phyloP scores from a whole-genome alignment of 2,329 filamentous ascomycete species.

The Fusarium camptoceras region DNA sequence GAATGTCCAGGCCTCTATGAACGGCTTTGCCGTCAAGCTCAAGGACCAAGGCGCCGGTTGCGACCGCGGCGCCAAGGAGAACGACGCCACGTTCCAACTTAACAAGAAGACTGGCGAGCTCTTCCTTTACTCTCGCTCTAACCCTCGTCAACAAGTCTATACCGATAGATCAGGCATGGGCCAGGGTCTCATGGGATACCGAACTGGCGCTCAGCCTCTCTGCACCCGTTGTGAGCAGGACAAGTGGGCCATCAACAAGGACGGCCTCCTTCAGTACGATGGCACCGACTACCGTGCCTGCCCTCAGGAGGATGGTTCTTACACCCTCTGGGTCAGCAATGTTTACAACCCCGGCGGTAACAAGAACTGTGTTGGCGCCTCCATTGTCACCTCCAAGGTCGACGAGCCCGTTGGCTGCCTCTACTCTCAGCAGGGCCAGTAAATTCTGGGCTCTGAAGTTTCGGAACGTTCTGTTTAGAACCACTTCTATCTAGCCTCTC shows the following conservation, averaged over 20 bases:
- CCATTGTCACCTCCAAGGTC: conserved; percentile 48
- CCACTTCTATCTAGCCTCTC: background rate
- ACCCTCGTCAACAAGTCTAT: conserved; percentile 60
- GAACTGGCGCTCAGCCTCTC: conserved; percentile 55
- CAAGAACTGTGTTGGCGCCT: conserved; percentile 56
- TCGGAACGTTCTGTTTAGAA: background rate
- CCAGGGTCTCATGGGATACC: conserved; percentile 66
- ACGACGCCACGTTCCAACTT: conserved; percentile 64
- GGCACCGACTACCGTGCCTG: conserved; percentile 63
- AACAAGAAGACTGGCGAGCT: conserved; percentile 56
- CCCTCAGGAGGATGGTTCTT: conserved; percentile 56
- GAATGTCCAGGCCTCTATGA: conserved; percentile 57
- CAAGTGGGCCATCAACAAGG: conserved; percentile 59
- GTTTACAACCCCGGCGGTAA: conserved; percentile 52
- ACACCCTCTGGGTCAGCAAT: conserved; percentile 53
- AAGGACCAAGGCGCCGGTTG: conserved; percentile 62
- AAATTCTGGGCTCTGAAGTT: background rate
- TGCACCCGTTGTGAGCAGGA: conserved; percentile 59
- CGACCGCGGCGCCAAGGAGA: conserved; percentile 50
- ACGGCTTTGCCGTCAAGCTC: conserved; percentile 59
- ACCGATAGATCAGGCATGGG: conserved; percentile 70
- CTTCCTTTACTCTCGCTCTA: conserved; percentile 57
- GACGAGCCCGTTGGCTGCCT: conserved; percentile 52
- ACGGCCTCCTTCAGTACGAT: conserved; percentile 60
- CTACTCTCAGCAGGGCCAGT: conserved; percentile 46